Evolutionary conservation across 768 basidiomycete genomes (phyloP), one percentile per base, ranked within the genome.

Genomic region (Botryobasidium botryosum): DNA sequence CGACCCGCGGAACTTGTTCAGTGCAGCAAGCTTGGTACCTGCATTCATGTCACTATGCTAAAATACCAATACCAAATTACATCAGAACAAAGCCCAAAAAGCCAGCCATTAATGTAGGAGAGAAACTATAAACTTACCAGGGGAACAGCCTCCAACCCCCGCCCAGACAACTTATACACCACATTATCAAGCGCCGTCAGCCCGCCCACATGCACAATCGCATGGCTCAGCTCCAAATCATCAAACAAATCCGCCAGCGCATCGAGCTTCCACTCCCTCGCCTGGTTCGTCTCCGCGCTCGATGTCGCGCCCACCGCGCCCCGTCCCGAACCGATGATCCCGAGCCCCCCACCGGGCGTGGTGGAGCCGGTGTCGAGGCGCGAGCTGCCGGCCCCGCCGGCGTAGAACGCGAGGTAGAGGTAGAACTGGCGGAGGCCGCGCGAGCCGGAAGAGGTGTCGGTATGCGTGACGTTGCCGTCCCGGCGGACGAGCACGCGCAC

Each of bases 401-500:
- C 85, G 2, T 88, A 91, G 60, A 96, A 88, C 1, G 92, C 86
- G 23, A 96, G 71, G 58, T 94, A 99, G 31, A 97, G 71, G 63
- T 97, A 99, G 62, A 84, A 96, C 56, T 97, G 92, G 44, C 91
- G 81, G 27, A 97, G 65, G 18, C 85, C 85, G 18, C 86, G 74
- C 44, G 83, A 77, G 35, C 77, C 74, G 59, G 80, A 79, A 33
- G 63, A 69, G 27, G 77, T 76, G 32, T 80, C 71, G 4, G 76
- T 70, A 26, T 75, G 75, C 7, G 70, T 69, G 40, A 82, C 78
- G 54, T 83, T 85, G 32, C 84, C 85, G 52, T 88, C 84, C 15
- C 92, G 72, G 43, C 94, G 75, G 20, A 99, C 94, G 17, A 99
- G 75, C n/a, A 99, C 94, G 21, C 94, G 76, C 33, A 99, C 90